A percentile compares a stretch with the other conserved stretches of the same genome.
Conservation (phyloP, 176 grass and related monocot genomes). For the Calamus simplicifolius region DNA sequence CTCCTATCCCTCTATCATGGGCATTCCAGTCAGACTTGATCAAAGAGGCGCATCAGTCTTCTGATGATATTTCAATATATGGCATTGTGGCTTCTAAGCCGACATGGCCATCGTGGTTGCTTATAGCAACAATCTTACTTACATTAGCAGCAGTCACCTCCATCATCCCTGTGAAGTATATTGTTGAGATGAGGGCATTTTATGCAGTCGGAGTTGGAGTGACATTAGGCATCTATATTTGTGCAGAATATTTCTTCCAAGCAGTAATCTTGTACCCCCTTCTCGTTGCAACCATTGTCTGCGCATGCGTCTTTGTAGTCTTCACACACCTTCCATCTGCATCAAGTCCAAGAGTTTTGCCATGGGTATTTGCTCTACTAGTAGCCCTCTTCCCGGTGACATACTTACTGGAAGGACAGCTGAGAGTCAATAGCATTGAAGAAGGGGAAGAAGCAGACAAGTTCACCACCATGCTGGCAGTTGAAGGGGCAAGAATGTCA, state of each 20-base stretch:
- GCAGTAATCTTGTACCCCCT: slow-evolving; percentile 85
- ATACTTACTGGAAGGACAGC: slow-evolving; percentile 90
- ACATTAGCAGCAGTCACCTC: slow-evolving; percentile 78
- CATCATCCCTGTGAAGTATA: slow-evolving; percentile 91
- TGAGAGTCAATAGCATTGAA: slow-evolving; percentile 58
- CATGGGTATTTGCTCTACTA: slow-evolving; percentile 89
- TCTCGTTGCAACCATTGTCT: slow-evolving; percentile 75
- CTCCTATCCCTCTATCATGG: slow-evolving; percentile 76
- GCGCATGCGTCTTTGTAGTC: slow-evolving; percentile 67
- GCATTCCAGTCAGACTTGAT: slow-evolving; percentile 81
- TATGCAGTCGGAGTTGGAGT: slow-evolving; percentile 73
- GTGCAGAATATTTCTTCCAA: slow-evolving; percentile 87
- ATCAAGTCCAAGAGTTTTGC: slow-evolving; percentile 83
- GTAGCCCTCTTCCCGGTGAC: slow-evolving; percentile 83
- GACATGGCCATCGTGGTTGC: slow-evolving; percentile 95
- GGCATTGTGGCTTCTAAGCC: slow-evolving; percentile 69
- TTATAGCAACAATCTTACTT: slow-evolving; percentile 77
- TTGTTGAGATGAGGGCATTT: slow-evolving; percentile 71
- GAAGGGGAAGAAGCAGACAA: slow-evolving; percentile 65
- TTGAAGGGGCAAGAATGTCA: slow-evolving; percentile 93
- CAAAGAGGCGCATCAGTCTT: slow-evolving; percentile 58
- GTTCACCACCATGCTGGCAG: slow-evolving; percentile 81
- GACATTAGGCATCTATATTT: slow-evolving; percentile 90
- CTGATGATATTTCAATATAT: slow-evolving; percentile 93
- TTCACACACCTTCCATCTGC: slow-evolving; percentile 93